These are phyloP conservation scores for Evernia prunastri DNA, from an alignment of 495 filamentous ascomycete species.

Conservation along the genomic window DNA sequence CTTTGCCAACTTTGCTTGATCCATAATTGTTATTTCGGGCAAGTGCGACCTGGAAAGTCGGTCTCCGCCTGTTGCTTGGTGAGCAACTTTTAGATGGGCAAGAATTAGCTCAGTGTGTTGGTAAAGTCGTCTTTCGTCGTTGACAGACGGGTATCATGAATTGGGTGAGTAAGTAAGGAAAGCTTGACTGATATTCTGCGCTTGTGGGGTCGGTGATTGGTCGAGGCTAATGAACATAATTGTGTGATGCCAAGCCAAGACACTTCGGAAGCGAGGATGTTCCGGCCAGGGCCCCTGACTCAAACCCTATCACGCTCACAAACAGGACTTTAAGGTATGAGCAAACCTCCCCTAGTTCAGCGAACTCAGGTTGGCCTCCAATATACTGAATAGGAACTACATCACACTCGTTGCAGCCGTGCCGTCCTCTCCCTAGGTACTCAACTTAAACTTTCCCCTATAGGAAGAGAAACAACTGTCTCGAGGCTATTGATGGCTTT, in stretches of 20 bases:
- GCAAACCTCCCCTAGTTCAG: too few species aligned
- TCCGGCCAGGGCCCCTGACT: neutral
- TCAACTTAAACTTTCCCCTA: neutral
- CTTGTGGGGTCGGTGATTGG: neutral
- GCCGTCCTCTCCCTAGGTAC: neutral
- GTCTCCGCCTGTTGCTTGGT: neutral
- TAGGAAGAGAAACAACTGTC: neutral
- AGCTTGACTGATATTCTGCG: neutral
- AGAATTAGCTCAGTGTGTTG: neutral
- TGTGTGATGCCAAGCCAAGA: constrained; percentile 6
- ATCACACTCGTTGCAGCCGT: neutral
- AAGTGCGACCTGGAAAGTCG: neutral
- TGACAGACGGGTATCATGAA: neutral
- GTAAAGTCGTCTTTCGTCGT: neutral
- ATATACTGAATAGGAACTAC: neutral
- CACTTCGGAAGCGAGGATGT: neutral
- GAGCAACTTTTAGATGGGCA: neutral
- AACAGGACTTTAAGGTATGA: too few species aligned
- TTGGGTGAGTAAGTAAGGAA: neutral
- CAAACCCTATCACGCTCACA: neutral
- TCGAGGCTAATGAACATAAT: neutral
- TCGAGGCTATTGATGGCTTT: neutral
- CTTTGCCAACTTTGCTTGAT: constrained; percentile 52
- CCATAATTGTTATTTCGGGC: constrained; percentile 33
- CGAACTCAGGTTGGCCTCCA: too few species aligned